Conservation (phyloP, 768 basidiomycete genomes). For the Phylloporus sp. region DNA sequence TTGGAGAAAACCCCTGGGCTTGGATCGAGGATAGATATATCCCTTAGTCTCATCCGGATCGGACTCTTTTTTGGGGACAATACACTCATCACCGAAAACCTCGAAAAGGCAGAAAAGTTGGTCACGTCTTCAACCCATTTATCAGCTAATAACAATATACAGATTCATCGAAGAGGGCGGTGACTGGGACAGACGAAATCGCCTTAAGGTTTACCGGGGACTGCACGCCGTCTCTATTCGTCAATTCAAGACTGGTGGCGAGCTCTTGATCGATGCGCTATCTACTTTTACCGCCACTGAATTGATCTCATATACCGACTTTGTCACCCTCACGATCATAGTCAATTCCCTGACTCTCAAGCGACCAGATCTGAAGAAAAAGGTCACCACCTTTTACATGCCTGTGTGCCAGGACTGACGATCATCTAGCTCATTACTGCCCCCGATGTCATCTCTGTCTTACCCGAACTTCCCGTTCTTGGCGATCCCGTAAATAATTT, state of each 20-base stretch:
- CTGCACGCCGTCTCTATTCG: slow-evolving; percentile 81
- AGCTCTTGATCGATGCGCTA: slow-evolving; percentile 83
- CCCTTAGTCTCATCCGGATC: slow-evolving; percentile 81
- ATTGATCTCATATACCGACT: slow-evolving; percentile 81
- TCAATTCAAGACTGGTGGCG: slow-evolving; percentile 87
- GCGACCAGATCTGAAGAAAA: slow-evolving; percentile 86
- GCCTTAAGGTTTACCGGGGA: slow-evolving; percentile 93
- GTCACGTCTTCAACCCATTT: slow-evolving; percentile 24
- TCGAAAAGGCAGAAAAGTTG: slow-evolving; percentile 77
- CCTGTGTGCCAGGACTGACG: slow-evolving; percentile 3
- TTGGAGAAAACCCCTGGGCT: slow-evolving; percentile 89
- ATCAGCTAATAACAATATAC: background rate
- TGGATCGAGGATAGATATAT: slow-evolving; percentile 90
- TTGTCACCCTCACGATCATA: slow-evolving; percentile 81
- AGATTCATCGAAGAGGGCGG: slow-evolving; percentile 93
- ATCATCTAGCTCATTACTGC: slow-evolving; percentile 64
- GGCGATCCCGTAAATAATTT: slow-evolving; percentile 81
- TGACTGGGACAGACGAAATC: slow-evolving; percentile 96
- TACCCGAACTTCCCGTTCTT: slow-evolving; percentile 79
- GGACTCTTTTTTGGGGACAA: slow-evolving; percentile 88
- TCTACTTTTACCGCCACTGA: slow-evolving; percentile 95
- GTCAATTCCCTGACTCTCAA: slow-evolving; percentile 70
- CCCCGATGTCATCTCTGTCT: slow-evolving; percentile 81
- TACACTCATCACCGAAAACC: slow-evolving; percentile 60
- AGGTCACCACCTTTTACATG: slow-evolving; percentile 41